A percentile compares a stretch with the other conserved stretches of the same genome.
phyloP scores from a whole-genome alignment of 2,329 filamentous ascomycete species.

The Orbilia javanica region DNA sequence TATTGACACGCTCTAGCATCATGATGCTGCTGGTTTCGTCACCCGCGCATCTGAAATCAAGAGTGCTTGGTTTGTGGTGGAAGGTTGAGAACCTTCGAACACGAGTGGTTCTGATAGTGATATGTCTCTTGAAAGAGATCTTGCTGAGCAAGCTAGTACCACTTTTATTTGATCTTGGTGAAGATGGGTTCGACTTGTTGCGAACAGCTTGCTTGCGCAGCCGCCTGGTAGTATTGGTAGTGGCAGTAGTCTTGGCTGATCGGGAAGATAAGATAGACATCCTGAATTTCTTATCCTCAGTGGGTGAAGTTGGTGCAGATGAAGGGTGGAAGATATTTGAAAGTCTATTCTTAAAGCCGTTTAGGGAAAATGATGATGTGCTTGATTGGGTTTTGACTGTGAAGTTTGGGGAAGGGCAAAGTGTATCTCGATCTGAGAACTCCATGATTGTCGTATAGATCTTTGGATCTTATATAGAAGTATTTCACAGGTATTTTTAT shows the following conservation, averaged over 20 bases:
- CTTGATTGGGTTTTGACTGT: slow-evolving; percentile 54
- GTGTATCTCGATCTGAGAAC: slow-evolving; percentile 53
- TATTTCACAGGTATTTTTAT: slow-evolving; percentile 22
- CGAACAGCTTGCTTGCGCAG: slow-evolving; percentile 52
- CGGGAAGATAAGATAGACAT: slow-evolving; percentile 51
- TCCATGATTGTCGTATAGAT: slow-evolving; percentile 45
- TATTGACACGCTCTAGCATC: slow-evolving; percentile 55
- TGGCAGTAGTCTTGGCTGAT: slow-evolving; percentile 26
- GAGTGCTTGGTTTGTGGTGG: slow-evolving; percentile 56
- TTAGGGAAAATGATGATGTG: slow-evolving; percentile 55
- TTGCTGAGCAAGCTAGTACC: slow-evolving; percentile 44
- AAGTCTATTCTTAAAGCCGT: slow-evolving; percentile 54
- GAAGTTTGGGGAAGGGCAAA: slow-evolving; percentile 57
- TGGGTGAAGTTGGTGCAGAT: slow-evolving; percentile 45
- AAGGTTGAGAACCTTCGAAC: slow-evolving; percentile 53
- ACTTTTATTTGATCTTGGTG: slow-evolving; percentile 40
- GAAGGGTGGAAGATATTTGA: slow-evolving; percentile 54
- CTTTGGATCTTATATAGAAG: slow-evolving; percentile 42
- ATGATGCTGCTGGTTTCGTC: slow-evolving; percentile 54
- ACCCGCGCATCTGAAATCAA: slow-evolving; percentile 56
- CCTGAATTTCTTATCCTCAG: slow-evolving; percentile 51
- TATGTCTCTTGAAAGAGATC: slow-evolving; percentile 54
- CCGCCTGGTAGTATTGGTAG: slow-evolving; percentile 8
- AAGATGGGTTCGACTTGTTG: slow-evolving; percentile 36
- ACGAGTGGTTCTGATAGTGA: slow-evolving; percentile 40